These are phyloP conservation scores for Sinapis alba DNA, from an alignment of 441 rosid genomes.

Conservation along the genomic window DNA sequence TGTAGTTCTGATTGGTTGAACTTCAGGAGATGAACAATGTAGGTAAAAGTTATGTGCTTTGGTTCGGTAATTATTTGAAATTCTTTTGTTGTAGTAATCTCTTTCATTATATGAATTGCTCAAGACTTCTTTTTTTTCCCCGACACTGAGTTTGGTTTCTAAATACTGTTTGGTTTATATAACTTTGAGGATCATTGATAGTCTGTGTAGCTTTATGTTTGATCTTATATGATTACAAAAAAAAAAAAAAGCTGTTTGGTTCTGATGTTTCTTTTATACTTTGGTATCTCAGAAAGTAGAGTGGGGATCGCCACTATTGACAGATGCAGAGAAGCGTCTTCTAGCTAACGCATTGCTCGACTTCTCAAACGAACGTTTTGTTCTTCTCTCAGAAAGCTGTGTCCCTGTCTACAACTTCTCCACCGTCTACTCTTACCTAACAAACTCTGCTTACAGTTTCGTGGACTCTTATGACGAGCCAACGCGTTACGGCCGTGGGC, in stretches of 20 bases:
- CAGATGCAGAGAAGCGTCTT: constrained; percentile 92
- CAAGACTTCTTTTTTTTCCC: background rate
- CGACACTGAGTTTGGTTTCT: background rate
- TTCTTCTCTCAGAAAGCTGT: constrained; percentile 95
- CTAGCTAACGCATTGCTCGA: constrained; percentile 88
- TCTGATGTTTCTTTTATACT: constrained; percentile 12
- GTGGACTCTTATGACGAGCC: constrained; percentile 94
- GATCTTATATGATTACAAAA: background rate
- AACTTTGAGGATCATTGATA: background rate
- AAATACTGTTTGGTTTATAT: background rate
- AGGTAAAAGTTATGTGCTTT: background rate
- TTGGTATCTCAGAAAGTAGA: constrained; percentile 55
- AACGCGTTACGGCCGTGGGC: constrained; percentile 88
- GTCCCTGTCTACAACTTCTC: constrained; percentile 86
- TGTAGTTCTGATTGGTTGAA: background rate
- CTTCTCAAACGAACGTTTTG: constrained; percentile 82
- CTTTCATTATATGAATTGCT: background rate
- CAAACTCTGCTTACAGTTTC: constrained; percentile 69
- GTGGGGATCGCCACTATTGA: constrained; percentile 76
- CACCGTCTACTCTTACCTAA: constrained; percentile 75
- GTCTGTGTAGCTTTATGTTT: background rate
- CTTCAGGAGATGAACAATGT: background rate
- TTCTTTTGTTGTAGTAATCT: background rate
- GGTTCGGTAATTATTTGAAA: background rate
- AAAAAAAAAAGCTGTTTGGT: background rate